A percentile compares a stretch with the other conserved stretches of the same genome.
Conservation (phyloP, 2,329 filamentous ascomycete species). For the Fusarium liriodendri region DNA sequence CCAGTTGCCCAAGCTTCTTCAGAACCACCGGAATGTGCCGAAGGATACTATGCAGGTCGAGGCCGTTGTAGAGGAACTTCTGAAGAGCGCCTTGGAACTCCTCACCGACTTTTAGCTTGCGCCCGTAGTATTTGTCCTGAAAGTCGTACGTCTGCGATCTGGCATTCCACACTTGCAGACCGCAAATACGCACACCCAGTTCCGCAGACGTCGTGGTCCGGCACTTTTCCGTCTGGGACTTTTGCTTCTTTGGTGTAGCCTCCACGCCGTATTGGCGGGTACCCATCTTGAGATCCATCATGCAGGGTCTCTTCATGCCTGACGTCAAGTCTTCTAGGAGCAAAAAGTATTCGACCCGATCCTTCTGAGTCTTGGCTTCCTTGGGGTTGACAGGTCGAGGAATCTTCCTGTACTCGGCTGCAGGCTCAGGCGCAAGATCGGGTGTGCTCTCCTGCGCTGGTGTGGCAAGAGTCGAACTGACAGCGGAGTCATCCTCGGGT, state of each 20-base stretch:
- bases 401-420: conserved; percentile 52
- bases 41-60: conserved; percentile 81
- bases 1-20: conserved; percentile 83
- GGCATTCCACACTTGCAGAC: conserved; percentile 95
- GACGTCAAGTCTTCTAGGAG: conserved; percentile 94
- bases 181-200: conserved; percentile 92
- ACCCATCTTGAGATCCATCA: conserved; percentile 98
- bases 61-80: conserved; percentile 90
- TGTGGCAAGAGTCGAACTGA: conserved; percentile 51
- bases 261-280: conserved; percentile 97
- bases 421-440: not conserved
- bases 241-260: conserved; percentile 89
- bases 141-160: conserved; percentile 89
- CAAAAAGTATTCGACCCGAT: conserved; percentile 90
- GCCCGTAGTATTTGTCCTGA: conserved; percentile 97
- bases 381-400: conserved; percentile 79
- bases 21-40: conserved; percentile 90
- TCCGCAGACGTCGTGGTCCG: conserved; percentile 90
- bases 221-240: conserved; percentile 93
- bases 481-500: conserved; percentile 45
- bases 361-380: conserved; percentile 73
- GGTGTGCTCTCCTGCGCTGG: conserved; percentile 48
- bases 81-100: conserved; percentile 92
- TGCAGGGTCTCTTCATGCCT: conserved; percentile 95
- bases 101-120: conserved; percentile 84